phyloP scores from a whole-genome alignment of 2,329 filamentous ascomycete species.

The Sordariomycetes sp. region DNA sequence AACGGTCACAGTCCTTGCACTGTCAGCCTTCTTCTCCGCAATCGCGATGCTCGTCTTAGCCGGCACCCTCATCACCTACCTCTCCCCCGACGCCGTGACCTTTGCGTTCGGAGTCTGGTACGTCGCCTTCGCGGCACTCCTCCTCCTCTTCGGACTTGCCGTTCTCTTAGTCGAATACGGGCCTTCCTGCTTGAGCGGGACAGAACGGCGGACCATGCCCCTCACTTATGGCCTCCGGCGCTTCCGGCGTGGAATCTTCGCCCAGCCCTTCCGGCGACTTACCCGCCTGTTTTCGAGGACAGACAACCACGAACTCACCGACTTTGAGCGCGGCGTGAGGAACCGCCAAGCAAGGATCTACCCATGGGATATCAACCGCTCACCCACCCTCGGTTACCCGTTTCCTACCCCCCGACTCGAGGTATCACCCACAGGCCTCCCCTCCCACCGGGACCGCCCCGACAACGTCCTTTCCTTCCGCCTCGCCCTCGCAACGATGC shows the following conservation, averaged over 20 bases:
- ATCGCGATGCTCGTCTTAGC: neutral
- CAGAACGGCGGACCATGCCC: neutral
- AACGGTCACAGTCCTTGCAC: neutral
- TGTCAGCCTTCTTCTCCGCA: neutral
- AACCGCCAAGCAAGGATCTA: neutral
- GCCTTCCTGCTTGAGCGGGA: neutral
- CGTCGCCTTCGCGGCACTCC: neutral
- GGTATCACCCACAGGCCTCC: neutral
- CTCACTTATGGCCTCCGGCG: too few species aligned
- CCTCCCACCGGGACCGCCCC: neutral
- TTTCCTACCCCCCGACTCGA: neutral
- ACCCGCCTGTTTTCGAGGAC: too few species aligned
- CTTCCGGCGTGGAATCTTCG: too few species aligned
- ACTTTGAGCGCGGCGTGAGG: neutral
- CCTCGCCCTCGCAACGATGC: neutral
- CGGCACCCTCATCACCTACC: neutral
- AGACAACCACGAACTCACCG: neutral
- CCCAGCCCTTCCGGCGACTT: too few species aligned
- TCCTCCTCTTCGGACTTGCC: neutral
- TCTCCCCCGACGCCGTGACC: neutral
- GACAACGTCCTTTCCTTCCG: neutral
- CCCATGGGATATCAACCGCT: neutral
- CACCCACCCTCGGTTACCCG: neutral
- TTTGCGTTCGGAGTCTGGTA: neutral
- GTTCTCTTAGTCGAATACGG: neutral